phyloP scores from a whole-genome alignment of 139 green algal species.

The Volvox reticuliferus region DNA sequence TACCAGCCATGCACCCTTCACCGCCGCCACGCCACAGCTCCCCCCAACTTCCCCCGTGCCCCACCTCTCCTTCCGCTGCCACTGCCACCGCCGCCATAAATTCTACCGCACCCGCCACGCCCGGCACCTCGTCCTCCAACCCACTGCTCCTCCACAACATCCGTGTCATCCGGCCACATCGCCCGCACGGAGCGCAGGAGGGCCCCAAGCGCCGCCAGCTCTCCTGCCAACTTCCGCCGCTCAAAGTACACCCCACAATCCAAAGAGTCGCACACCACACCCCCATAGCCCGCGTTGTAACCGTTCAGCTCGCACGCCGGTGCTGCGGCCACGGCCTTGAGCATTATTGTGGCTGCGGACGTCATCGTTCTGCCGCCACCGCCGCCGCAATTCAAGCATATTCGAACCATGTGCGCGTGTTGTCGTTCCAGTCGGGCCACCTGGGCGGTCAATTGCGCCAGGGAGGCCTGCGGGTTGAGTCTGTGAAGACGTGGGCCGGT shows the following conservation, averaged over 20 bases:
- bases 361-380: conserved; percentile 61
- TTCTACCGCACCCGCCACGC: too few relatives aligned
- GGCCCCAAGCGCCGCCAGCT: conserved; percentile 16
- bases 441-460: conserved; percentile 53
- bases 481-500: neutral
- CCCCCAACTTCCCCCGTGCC: too few relatives aligned
- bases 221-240: conserved; percentile 81
- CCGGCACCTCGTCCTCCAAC: too few relatives aligned
- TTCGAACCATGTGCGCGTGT: conserved; percentile 73
- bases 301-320: neutral
- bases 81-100: neutral
- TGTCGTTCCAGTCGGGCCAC: conserved; percentile 71
- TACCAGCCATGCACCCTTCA: too few relatives aligned
- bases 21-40: too few relatives aligned
- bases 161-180: conserved; percentile 17
- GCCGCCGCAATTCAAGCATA: conserved; percentile 87
- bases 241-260: conserved; percentile 96
- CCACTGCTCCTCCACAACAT: too few relatives aligned
- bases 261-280: conserved; percentile 88
- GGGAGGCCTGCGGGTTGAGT: conserved; percentile 43
- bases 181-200: neutral
- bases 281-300: conserved; percentile 49
- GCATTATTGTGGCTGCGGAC: too few relatives aligned
- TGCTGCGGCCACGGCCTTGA: neutral
- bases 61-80: too few relatives aligned